Evolutionary conservation across 2,329 filamentous ascomycete genomes (phyloP).

Genomic region (Colletotrichum theobromicola): DNA sequence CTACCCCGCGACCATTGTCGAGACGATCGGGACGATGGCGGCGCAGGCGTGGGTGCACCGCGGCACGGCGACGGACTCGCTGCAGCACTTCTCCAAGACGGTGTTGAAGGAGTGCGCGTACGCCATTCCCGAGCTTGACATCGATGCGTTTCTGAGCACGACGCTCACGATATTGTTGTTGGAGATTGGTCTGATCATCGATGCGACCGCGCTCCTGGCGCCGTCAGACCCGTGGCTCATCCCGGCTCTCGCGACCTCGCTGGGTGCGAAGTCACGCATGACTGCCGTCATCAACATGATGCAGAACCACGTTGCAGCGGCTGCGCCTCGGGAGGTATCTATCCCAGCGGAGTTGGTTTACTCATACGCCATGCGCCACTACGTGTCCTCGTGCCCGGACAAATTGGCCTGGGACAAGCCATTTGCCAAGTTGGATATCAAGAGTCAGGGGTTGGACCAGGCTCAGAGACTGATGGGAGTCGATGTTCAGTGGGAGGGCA

Average conservation of each 20-base stretch:
- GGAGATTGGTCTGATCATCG: slow-evolving; percentile 34
- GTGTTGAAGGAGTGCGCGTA: slow-evolving; percentile 31
- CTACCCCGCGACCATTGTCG: slow-evolving; percentile 36
- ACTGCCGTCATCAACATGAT: slow-evolving; percentile 43
- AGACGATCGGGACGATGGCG: slow-evolving; percentile 34
- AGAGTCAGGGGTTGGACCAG: not conserved
- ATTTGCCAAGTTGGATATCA: not conserved
- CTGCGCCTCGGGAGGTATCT: slow-evolving; percentile 36
- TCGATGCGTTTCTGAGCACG: slow-evolving; percentile 32
- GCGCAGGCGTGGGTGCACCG: slow-evolving; percentile 43
- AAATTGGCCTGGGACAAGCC: not conserved
- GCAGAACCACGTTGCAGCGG: slow-evolving; percentile 37
- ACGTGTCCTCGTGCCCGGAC: slow-evolving; percentile 29
- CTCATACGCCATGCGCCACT: slow-evolving; percentile 34
- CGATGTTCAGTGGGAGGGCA: slow-evolving; percentile 19
- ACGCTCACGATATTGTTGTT: slow-evolving; percentile 29
- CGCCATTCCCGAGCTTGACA: slow-evolving; percentile 21
- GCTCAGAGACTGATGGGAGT: not conserved
- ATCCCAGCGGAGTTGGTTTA: slow-evolving; percentile 36
- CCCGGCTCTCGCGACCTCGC: slow-evolving; percentile 33
- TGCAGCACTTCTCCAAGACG: slow-evolving; percentile 35
- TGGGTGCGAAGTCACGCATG: slow-evolving; percentile 39
- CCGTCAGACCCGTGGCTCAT: slow-evolving; percentile 37
- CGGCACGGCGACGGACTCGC: slow-evolving; percentile 34
- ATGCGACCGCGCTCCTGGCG: slow-evolving; percentile 31